Evolutionary conservation across 805 yeast genomes (phyloP).

Genomic region (Starmerella apis): DNA sequence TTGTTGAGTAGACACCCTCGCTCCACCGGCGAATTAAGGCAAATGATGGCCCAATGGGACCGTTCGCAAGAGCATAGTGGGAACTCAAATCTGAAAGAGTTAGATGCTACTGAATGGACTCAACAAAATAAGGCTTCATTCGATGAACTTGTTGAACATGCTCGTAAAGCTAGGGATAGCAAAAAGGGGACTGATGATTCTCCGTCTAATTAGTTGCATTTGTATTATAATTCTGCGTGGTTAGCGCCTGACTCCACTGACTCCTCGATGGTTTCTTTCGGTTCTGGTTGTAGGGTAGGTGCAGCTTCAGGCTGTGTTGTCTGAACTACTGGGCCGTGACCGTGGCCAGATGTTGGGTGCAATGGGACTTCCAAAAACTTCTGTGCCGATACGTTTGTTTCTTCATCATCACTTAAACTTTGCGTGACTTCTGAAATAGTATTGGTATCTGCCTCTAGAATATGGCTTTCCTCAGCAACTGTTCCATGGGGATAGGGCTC

Average conservation of each 20-base stretch:
- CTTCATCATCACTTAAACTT: neutral
- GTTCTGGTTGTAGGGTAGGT: neutral
- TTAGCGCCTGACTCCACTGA: neutral
- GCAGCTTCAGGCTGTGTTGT: neutral
- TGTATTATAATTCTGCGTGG: neutral
- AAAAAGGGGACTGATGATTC: neutral
- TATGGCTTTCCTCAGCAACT: neutral
- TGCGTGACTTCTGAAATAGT: neutral
- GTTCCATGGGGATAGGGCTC: neutral
- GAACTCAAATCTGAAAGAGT: slow-evolving; percentile 14
- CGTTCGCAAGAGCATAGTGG: slow-evolving; percentile 13
- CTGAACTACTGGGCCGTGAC: slow-evolving; percentile 14
- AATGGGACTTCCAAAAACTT: slow-evolving; percentile 4
- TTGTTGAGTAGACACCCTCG: slow-evolving; percentile 61
- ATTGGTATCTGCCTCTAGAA: neutral
- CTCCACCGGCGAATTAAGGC: slow-evolving; percentile 44
- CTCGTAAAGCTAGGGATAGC: slow-evolving; percentile 6
- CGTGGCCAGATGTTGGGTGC: slow-evolving; percentile 5
- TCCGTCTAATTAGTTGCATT: neutral
- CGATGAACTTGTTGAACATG: slow-evolving; percentile 19
- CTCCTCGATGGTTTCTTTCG: neutral
- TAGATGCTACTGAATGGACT: slow-evolving; percentile 17
- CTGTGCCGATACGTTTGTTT: too few relatives aligned
- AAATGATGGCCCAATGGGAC: slow-evolving; percentile 38
- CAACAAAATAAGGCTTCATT: slow-evolving; percentile 23